phyloP scores from a whole-genome alignment of 2,329 filamentous ascomycete species.

The Fusarium sulawesiense region DNA sequence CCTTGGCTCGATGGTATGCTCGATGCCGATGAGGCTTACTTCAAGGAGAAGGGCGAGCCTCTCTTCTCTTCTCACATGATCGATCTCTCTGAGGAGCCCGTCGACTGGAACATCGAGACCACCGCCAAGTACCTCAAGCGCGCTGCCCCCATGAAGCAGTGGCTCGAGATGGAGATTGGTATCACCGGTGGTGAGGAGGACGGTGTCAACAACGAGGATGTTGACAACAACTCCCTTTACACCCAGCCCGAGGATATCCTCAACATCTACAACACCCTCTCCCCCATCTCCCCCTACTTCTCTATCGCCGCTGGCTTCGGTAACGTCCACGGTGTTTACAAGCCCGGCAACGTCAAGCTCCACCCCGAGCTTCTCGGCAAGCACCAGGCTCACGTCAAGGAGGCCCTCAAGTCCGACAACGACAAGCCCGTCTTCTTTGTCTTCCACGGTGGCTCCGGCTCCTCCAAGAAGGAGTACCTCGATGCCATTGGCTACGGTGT shows the following conservation, averaged over 20 bases:
- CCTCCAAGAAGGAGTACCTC: slow-evolving; percentile 87
- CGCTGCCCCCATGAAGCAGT: slow-evolving; percentile 96
- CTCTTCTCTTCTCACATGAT: slow-evolving; percentile 99
- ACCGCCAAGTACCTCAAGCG: slow-evolving; percentile 95
- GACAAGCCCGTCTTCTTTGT: slow-evolving; percentile 98
- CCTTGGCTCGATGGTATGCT: slow-evolving; percentile 98
- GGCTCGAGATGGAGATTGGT: slow-evolving; percentile 92
- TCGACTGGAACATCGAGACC: slow-evolving; percentile 91
- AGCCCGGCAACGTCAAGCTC: slow-evolving; percentile 96
- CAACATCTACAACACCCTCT: slow-evolving; percentile 87
- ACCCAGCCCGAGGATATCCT: slow-evolving; percentile 98
- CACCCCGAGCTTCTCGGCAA: slow-evolving; percentile 95
- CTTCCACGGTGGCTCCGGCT: slow-evolving; percentile 98
- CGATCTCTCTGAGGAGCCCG: slow-evolving; percentile 91
- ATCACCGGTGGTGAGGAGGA: slow-evolving; percentile 98
- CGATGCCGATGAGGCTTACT: slow-evolving; percentile 92
- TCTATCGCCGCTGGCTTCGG: slow-evolving; percentile 98
- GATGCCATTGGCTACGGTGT: slow-evolving; percentile 93
- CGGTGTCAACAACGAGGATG: slow-evolving; percentile 97
- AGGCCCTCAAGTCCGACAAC: slow-evolving; percentile 76
- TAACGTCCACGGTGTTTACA: slow-evolving; percentile 99
- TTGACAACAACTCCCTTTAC: slow-evolving; percentile 97
- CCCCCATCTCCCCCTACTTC: slow-evolving; percentile 92
- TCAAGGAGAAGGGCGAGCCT: slow-evolving; percentile 91
- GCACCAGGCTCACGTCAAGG: slow-evolving; percentile 92